phyloP scores from a whole-genome alignment of 768 basidiomycete species.

The Zangia roseola region DNA sequence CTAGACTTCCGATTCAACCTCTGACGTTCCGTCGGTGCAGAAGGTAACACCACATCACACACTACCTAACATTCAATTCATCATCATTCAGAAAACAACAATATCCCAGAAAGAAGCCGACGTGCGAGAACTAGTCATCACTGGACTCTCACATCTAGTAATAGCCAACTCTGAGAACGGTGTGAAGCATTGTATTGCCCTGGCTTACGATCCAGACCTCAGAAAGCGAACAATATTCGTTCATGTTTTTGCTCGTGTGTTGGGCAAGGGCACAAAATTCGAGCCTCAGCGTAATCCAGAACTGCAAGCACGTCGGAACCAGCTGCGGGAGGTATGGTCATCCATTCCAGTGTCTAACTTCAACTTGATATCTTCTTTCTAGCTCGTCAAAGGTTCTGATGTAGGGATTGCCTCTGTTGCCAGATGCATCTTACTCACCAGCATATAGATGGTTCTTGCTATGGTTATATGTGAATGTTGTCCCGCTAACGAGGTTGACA shows the following conservation, averaged over 20 bases:
- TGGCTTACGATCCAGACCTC: slow-evolving; percentile 73
- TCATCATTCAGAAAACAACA: slow-evolving; percentile 39
- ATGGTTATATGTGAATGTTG: slow-evolving; percentile 88
- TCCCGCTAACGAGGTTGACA: slow-evolving; percentile 74
- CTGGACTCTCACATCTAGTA: slow-evolving; percentile 78
- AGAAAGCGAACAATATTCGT: slow-evolving; percentile 78
- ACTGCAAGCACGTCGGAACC: slow-evolving; percentile 46
- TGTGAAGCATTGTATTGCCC: slow-evolving; percentile 80
- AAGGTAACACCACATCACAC: slow-evolving; percentile 35
- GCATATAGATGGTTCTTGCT: slow-evolving; percentile 65
- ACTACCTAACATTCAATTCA: slow-evolving; percentile 2
- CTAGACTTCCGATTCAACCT: slow-evolving; percentile 48
- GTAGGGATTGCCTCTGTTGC: slow-evolving; percentile 39
- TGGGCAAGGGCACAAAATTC: slow-evolving; percentile 79
- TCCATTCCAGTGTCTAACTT: not conserved
- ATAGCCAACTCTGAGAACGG: slow-evolving; percentile 84
- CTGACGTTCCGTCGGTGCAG: slow-evolving; percentile 47
- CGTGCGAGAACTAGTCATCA: slow-evolving; percentile 73
- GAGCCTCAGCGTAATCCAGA: slow-evolving; percentile 55
- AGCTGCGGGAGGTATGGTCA: slow-evolving; percentile 56
- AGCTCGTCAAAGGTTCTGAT: slow-evolving; percentile 75
- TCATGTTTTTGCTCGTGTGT: slow-evolving; percentile 77
- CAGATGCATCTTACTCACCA: slow-evolving; percentile 8
- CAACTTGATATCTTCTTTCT: slow-evolving; percentile 4
- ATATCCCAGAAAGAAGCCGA: slow-evolving; percentile 54